Conservation (phyloP, 1,139 yeast species). For the Trichomonascaceae sp. region DNA sequence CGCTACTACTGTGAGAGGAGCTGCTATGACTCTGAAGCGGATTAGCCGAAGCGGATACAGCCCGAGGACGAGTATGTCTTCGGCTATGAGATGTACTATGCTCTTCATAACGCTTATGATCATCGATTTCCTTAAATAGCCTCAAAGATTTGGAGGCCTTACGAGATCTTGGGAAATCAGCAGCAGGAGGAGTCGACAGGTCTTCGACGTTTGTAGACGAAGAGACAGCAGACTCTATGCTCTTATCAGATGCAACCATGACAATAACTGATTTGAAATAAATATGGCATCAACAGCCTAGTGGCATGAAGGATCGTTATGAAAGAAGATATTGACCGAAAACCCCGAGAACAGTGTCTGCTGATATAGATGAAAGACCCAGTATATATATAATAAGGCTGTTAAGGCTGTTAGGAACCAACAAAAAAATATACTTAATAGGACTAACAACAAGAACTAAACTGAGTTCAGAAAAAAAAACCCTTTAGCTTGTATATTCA, state of each 20-base stretch:
- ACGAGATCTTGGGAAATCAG: slow-evolving; percentile 30
- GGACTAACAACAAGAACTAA: no score
- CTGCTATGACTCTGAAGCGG: not conserved
- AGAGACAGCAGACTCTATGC: not conserved
- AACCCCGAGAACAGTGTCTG: not conserved
- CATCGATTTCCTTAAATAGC: slow-evolving; percentile 38
- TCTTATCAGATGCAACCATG: not conserved
- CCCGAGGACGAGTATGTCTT: not conserved
- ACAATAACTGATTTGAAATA: not conserved
- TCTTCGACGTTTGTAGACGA: not conserved
- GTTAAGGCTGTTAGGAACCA: not conserved
- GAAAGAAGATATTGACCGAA: not conserved
- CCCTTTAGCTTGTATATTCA: no score
- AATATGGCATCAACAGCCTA: slow-evolving; percentile 2
- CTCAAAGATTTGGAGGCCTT: slow-evolving; percentile 50
- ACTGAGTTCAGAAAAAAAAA: no score
- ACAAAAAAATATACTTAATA: not conserved
- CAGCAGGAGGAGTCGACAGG: not conserved
- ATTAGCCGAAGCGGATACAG: not conserved
- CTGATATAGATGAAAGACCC: not conserved
- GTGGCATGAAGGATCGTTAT: slow-evolving; percentile 6
- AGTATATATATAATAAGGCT: no score
- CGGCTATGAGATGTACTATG: slow-evolving; percentile 1
- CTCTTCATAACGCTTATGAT: slow-evolving; percentile 1
- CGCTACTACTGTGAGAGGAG: not conserved